These are phyloP conservation scores for Magnaporthiopsis incrustans DNA, from an alignment of 2,329 filamentous ascomycete genomes.

Conservation along the genomic window DNA sequence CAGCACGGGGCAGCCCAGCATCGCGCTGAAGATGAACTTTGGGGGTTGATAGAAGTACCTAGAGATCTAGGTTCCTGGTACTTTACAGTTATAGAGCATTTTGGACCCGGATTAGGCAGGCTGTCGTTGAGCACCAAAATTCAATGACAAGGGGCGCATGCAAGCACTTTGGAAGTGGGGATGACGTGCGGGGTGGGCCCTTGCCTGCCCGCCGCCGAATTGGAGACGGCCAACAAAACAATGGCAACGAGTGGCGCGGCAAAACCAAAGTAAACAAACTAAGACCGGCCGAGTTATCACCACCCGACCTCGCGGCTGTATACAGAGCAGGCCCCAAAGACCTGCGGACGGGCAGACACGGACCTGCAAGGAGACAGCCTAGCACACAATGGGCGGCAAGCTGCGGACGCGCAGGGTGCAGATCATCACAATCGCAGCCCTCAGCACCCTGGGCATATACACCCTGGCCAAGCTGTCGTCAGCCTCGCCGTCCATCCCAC, in stretches of 20 bases:
- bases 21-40: slow-evolving; percentile 95
- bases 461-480: background rate
- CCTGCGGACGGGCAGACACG: no score
- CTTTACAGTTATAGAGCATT: background rate
- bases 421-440: background rate
- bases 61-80: no score
- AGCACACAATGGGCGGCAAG: background rate
- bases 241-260: background rate
- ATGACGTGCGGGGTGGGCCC: background rate
- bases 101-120: no score
- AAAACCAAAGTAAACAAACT: background rate
- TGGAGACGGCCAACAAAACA: background rate
- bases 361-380: no score
- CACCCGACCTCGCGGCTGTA: no score
- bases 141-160: background rate
- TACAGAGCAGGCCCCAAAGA: background rate
- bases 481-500: background rate
- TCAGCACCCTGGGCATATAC: background rate
- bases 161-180: background rate
- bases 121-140: no score
- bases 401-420: background rate
- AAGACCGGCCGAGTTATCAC: background rate
- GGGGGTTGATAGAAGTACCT: slow-evolving; percentile 37
- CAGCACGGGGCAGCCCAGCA: slow-evolving; percentile 61
- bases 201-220: background rate